Evolutionary conservation across 805 yeast genomes (phyloP).

Genomic region (Metschnikowia colocasiae): DNA sequence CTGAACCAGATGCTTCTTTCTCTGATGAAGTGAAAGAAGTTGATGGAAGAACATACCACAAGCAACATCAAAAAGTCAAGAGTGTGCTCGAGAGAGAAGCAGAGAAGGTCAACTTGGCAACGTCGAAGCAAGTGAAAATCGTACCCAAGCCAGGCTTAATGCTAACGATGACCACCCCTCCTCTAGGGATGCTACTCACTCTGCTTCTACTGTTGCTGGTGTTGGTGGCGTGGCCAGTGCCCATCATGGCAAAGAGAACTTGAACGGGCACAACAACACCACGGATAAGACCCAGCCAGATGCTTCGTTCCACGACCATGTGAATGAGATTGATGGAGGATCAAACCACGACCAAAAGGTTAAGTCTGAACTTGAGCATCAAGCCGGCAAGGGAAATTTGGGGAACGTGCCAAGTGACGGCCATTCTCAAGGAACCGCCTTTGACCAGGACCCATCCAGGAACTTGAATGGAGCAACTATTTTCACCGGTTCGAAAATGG

Average conservation of each 20-base stretch:
- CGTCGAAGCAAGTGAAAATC: not conserved
- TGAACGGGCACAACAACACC: too few relatives aligned
- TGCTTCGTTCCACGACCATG: slow-evolving; percentile 5
- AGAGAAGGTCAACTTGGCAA: slow-evolving; percentile 3
- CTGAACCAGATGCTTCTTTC: not conserved
- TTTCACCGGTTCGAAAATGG: too few relatives aligned
- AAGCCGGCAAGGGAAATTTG: slow-evolving; percentile 11
- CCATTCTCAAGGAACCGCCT: not conserved
- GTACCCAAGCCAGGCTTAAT: too few relatives aligned
- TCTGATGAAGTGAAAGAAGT: not conserved
- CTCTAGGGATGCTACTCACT: not conserved
- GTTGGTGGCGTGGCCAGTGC: not conserved
- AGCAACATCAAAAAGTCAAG: slow-evolving; percentile 6
- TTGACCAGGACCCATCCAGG: not conserved
- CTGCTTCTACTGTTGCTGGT: not conserved
- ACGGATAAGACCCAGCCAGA: not conserved
- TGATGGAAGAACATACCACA: slow-evolving; percentile 4
- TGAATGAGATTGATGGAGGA: slow-evolving; percentile 11
- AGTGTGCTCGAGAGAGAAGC: slow-evolving; percentile 3
- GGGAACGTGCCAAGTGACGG: slow-evolving; percentile 7
- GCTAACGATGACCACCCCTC: not conserved
- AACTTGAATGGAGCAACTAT: not conserved
- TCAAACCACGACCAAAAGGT: slow-evolving; percentile 9
- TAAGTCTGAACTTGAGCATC: slow-evolving; percentile 8
- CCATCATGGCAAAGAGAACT: not conserved